Evolutionary conservation across 257 asterid species (phyloP).

Genomic region (Solanum pinnatisectum): DNA sequence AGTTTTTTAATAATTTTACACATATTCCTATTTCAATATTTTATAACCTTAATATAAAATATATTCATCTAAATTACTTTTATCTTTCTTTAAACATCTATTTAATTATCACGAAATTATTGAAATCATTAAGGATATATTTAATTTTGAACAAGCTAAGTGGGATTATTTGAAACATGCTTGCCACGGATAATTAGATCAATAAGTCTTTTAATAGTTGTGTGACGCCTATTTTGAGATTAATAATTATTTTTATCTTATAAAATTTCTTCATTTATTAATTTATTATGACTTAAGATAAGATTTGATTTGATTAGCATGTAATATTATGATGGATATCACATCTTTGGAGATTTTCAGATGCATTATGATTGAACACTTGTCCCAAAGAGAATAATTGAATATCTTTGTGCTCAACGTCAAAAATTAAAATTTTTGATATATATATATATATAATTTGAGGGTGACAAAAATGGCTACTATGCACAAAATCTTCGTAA

Average conservation of each 20-base stretch:
- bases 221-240: not conserved
- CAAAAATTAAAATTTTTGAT: not conserved
- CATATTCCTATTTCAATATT: no score
- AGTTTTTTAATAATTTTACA: no score
- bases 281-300: not conserved
- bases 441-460: no score
- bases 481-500: no score
- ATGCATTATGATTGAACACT: not conserved
- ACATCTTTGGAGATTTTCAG: not conserved
- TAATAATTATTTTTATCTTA: not conserved
- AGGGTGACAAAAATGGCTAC: no score
- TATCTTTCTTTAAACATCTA: not conserved
- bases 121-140: not conserved
- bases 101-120: not conserved
- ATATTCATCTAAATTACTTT: not conserved
- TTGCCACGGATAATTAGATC: not conserved
- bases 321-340: not conserved
- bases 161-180: not conserved
- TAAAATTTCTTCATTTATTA: not conserved
- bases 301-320: not conserved
- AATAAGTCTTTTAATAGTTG: not conserved
- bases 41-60: not conserved
- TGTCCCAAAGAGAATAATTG: not conserved
- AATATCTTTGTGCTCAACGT: not conserved
- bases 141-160: not conserved